Evolutionary conservation across 2,329 filamentous ascomycete species (phyloP).

Genomic region (Colletotrichum coccodes): DNA sequence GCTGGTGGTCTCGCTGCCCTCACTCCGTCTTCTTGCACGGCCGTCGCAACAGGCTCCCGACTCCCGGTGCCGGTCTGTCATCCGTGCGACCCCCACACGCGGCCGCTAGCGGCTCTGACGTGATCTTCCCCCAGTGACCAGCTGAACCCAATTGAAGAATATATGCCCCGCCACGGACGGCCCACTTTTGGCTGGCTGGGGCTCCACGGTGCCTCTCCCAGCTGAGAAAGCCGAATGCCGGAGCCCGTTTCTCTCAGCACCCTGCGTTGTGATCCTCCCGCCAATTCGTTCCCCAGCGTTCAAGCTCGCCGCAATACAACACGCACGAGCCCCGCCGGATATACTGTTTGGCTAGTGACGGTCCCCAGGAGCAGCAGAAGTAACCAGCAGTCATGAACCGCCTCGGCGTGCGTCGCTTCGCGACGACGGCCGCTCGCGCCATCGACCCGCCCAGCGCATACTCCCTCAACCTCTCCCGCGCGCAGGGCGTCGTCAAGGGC

Average conservation of each 20-base stretch:
- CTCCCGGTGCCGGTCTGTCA: conserved; percentile 13
- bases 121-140: conserved; percentile 16
- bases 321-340: no score
- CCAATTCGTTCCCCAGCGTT: neutral
- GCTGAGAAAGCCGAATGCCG: conserved; percentile 32
- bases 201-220: neutral
- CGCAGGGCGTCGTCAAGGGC: conserved; percentile 81
- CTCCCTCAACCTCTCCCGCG: conserved; percentile 78
- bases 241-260: conserved; percentile 11
- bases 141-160: conserved; percentile 27
- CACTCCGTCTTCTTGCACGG: no score
- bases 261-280: neutral
- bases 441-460: conserved; percentile 62
- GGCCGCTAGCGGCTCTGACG: conserved; percentile 22
- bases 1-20: no score
- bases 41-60: neutral
- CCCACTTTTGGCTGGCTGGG: neutral
- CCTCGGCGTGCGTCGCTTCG: conserved; percentile 74
- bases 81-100: conserved; percentile 1
- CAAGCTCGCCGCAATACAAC: neutral
- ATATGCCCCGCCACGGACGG: conserved; percentile 17
- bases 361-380: neutral
- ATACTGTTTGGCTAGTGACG: neutral
- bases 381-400: conserved; percentile 69
- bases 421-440: conserved; percentile 65